A percentile compares a stretch with the other conserved stretches of the same genome.
Conservation (phyloP, 1,284 basidiomycete genomes). For the Phylloporus sp. region DNA sequence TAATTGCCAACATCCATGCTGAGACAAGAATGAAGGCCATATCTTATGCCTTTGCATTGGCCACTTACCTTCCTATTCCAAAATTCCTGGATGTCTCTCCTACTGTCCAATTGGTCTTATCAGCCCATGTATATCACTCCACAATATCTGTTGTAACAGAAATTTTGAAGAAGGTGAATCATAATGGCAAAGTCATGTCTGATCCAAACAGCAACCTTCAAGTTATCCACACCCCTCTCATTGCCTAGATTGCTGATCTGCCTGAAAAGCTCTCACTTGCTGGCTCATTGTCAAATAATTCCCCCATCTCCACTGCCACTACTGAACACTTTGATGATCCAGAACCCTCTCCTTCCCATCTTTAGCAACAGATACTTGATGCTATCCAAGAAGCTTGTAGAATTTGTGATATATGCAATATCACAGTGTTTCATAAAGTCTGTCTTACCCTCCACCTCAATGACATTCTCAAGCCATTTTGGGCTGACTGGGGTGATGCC, state of each 20-base stretch:
- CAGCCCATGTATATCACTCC: conserved; percentile 10
- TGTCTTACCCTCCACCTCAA: conserved; percentile 6
- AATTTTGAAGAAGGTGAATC: conserved; percentile 10
- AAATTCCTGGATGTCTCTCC: conserved; percentile 17
- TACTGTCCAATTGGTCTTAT: conserved; percentile 14
- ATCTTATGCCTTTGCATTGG: conserved; percentile 13
- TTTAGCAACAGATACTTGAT: background rate
- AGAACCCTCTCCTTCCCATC: background rate
- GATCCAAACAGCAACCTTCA: conserved; percentile 8
- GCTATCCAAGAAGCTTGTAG: background rate
- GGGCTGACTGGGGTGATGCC: conserved; percentile 17
- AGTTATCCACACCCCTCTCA: conserved; percentile 14
- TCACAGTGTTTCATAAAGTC: conserved; percentile 9
- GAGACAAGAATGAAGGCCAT: conserved; percentile 17
- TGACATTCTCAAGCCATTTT: conserved; percentile 16
- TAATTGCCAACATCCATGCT: conserved; percentile 19
- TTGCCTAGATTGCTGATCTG: conserved; percentile 14
- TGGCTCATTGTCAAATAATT: background rate
- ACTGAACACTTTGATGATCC: conserved; percentile 11
- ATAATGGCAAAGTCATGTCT: conserved; percentile 1
- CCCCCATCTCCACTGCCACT: conserved; percentile 10
- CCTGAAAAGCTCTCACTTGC: conserved; percentile 15
- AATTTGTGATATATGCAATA: conserved; percentile 8
- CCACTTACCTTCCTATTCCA: conserved; percentile 15
- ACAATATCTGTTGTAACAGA: conserved; percentile 7